These are phyloP conservation scores for Polyplosphaeria fusca DNA, from an alignment of 495 filamentous ascomycete species.

Conservation along the genomic window DNA sequence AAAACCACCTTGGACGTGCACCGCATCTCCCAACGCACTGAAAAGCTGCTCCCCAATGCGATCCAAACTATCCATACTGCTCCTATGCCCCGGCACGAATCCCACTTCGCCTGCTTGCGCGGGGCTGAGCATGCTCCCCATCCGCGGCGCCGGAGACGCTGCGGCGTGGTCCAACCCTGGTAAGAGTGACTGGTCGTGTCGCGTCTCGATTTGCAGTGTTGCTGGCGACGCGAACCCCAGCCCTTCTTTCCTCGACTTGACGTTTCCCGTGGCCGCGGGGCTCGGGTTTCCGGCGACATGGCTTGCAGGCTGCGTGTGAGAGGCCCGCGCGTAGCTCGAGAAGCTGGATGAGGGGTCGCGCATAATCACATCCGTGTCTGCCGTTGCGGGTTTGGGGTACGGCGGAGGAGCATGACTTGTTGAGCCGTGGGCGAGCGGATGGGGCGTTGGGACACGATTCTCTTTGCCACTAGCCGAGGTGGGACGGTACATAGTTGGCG, in stretches of 20 bases:
- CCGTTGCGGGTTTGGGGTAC: not conserved
- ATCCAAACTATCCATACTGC: conserved; percentile 7
- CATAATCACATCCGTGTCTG: conserved; percentile 11
- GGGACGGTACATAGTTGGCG: not conserved
- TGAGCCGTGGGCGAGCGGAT: conserved; percentile 5
- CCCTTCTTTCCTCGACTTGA: conserved; percentile 24
- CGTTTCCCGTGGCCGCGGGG: not conserved
- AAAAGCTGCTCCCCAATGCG: conserved; percentile 15
- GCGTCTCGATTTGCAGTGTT: not conserved
- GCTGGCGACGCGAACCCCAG: not conserved
- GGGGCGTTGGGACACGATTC: conserved; percentile 20
- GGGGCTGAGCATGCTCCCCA: not conserved
- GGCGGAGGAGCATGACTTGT: not conserved
- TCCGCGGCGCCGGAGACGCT: not conserved
- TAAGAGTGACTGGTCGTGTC: conserved; percentile 14
- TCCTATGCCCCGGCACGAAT: conserved; percentile 11
- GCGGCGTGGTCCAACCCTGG: not conserved
- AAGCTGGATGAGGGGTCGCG: conserved; percentile 9
- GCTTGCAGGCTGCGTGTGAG: not conserved
- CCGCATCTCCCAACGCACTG: conserved; percentile 22
- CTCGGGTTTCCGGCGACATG: not conserved
- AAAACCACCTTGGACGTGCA: not conserved
- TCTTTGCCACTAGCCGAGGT: conserved; percentile 6
- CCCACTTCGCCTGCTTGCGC: not conserved
- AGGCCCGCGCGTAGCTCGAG: not conserved